Evolutionary conservation across 805 yeast species (phyloP).

Genomic region (Sugiyamaella floridensis): DNA sequence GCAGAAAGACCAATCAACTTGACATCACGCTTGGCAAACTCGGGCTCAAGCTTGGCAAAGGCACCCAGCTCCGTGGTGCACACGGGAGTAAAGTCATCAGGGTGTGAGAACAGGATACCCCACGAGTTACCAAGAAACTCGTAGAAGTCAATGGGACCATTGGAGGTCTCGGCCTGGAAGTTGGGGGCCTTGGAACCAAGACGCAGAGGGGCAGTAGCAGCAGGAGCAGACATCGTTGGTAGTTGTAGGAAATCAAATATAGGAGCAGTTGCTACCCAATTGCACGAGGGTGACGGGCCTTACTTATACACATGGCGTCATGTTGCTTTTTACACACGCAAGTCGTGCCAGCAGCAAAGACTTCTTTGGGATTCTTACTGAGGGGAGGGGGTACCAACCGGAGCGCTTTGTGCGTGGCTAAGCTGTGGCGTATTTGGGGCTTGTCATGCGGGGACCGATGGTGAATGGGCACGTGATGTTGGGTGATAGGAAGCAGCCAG

Average conservation of each 20-base stretch:
- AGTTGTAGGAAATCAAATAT: not conserved
- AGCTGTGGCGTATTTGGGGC: not conserved
- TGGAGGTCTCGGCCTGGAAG: constrained; percentile 76
- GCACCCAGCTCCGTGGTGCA: constrained; percentile 97
- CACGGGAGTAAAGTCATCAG: constrained; percentile 95
- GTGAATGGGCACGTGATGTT: not conserved
- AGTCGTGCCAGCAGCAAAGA: not conserved
- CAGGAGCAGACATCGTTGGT: constrained; percentile 19
- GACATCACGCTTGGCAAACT: constrained; percentile 78
- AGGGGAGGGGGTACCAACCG: not conserved
- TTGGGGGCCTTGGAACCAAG: constrained; percentile 87
- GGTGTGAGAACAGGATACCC: constrained; percentile 89
- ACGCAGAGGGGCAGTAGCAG: constrained; percentile 41
- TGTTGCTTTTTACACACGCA: not conserved
- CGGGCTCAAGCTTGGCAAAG: constrained; percentile 85
- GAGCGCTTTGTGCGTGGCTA: not conserved
- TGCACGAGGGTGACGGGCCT: not conserved
- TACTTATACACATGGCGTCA: not conserved
- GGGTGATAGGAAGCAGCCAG: no score
- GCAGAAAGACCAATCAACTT: constrained; percentile 82
- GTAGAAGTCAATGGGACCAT: constrained; percentile 81
- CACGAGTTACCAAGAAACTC: constrained; percentile 79
- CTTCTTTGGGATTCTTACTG: not conserved
- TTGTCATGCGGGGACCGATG: not conserved
- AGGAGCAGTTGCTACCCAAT: not conserved